Percentiles rank a stretch among this genome's conserved stretches.
phyloP scores from a whole-genome alignment of 148 eudicot genomes.

The Rhododendron griersonianum region DNA sequence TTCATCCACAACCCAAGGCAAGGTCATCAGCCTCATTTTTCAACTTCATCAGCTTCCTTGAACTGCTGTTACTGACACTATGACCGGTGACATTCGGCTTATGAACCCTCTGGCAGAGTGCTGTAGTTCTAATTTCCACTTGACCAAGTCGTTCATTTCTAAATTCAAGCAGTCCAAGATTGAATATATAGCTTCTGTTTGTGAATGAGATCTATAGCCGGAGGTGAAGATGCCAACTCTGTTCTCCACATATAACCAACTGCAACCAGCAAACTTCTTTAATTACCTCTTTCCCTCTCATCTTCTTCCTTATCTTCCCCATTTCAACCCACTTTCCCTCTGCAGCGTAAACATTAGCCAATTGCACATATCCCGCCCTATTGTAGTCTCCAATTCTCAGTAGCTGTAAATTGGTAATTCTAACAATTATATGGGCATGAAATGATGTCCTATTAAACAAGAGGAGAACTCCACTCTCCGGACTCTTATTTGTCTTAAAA shows the following conservation, averaged over 20 bases:
- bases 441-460: no score
- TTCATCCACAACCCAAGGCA: not conserved
- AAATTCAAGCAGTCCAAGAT: constrained; percentile 39
- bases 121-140: not conserved
- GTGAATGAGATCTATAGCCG: constrained; percentile 45
- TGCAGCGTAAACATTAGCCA: constrained; percentile 78
- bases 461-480: no score
- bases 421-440: no score
- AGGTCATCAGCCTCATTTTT: not conserved
- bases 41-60: not conserved
- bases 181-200: constrained; percentile 50
- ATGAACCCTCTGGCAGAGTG: not conserved
- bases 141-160: constrained; percentile 24
- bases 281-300: constrained; percentile 78
- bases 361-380: constrained; percentile 66
- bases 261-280: constrained; percentile 75
- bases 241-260: constrained; percentile 66
- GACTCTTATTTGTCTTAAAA: not conserved
- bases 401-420: constrained; percentile 7
- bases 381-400: constrained; percentile 54
- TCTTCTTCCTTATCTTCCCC: constrained; percentile 80
- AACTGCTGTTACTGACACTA: not conserved
- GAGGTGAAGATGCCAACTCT: constrained; percentile 57
- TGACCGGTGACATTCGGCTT: not conserved
- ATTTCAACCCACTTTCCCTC: constrained; percentile 80